Evolutionary conservation across 2,329 filamentous ascomycete species (phyloP).

Genomic region (Colletotrichum brevisporum): DNA sequence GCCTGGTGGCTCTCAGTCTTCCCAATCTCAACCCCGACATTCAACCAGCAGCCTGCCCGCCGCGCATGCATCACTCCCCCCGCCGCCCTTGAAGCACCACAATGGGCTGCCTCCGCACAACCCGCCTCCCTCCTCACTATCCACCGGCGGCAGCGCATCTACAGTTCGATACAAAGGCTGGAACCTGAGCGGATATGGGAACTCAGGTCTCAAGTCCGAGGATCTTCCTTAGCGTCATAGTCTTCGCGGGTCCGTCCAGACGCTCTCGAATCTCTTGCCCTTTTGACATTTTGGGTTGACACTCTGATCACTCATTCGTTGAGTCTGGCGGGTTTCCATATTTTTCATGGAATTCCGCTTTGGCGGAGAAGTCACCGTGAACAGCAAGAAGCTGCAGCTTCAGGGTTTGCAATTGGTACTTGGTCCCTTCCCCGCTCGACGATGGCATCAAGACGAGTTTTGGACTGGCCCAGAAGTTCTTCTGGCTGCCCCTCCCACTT

Average conservation of each 20-base stretch:
- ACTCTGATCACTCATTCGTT: constrained; percentile 13
- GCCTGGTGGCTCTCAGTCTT: constrained; percentile 4
- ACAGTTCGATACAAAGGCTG: constrained; percentile 54
- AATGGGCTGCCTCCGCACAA: constrained; percentile 52
- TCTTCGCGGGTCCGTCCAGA: background rate
- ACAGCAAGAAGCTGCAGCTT: constrained; percentile 4
- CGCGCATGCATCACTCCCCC: constrained; percentile 55
- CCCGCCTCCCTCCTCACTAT: constrained; percentile 49
- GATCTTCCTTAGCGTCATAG: constrained; percentile 47
- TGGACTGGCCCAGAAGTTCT: constrained; percentile 17
- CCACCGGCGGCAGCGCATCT: constrained; percentile 42
- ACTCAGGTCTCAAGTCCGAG: constrained; percentile 53
- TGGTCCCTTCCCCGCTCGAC: constrained; percentile 7
- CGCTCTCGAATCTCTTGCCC: background rate
- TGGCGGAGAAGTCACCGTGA: constrained; percentile 39
- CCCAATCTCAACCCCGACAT: constrained; percentile 22
- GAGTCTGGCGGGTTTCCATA: constrained; percentile 31
- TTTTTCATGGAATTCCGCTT: constrained; percentile 29
- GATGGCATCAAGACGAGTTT: background rate
- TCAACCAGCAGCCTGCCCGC: constrained; percentile 51
- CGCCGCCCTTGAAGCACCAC: constrained; percentile 45
- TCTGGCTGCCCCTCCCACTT: constrained; percentile 5
- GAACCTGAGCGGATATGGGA: constrained; percentile 58
- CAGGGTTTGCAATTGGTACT: constrained; percentile 24
- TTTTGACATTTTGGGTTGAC: background rate